Percentiles rank a stretch among this genome's conserved stretches.
phyloP scores from a whole-genome alignment of 495 filamentous ascomycete genomes.

The Aspergillus ostianus region DNA sequence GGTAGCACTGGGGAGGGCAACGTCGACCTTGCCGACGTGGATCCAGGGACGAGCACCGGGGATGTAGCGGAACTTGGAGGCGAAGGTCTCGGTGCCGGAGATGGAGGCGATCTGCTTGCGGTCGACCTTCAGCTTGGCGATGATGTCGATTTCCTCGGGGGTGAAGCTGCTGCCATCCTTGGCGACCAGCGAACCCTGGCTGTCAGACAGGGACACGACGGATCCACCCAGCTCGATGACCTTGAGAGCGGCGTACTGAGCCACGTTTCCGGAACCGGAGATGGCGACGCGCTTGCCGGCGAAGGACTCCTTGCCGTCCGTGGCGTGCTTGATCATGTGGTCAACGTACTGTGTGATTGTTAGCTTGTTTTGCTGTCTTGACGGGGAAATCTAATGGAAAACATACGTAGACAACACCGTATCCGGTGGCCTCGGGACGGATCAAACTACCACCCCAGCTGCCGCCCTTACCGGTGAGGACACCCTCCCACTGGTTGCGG shows the following conservation, averaged over 20 bases:
- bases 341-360: slow-evolving; percentile 62
- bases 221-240: slow-evolving; percentile 92
- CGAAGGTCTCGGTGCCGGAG: slow-evolving; percentile 47
- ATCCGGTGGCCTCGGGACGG: slow-evolving; percentile 95
- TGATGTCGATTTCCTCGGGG: slow-evolving; percentile 70
- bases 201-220: slow-evolving; percentile 93
- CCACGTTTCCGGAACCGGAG: slow-evolving; percentile 97
- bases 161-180: slow-evolving; percentile 64
- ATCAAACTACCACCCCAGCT: slow-evolving; percentile 93
- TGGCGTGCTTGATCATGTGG: slow-evolving; percentile 91
- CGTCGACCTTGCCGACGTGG: slow-evolving; percentile 82
- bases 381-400: slow-evolving; percentile 26
- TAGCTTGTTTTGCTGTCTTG: neutral
- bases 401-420: slow-evolving; percentile 79
- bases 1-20: slow-evolving; percentile 89
- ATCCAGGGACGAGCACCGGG: slow-evolving; percentile 87
- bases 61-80: slow-evolving; percentile 81
- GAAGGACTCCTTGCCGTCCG: slow-evolving; percentile 78
- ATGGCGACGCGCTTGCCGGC: slow-evolving; percentile 91
- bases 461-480: slow-evolving; percentile 92
- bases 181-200: slow-evolving; percentile 78
- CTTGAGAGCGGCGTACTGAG: slow-evolving; percentile 97
- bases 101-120: slow-evolving; percentile 75
- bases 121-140: slow-evolving; percentile 81
- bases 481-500: slow-evolving; percentile 88